phyloP scores from a whole-genome alignment of 305 asterid species.

The Solanum aculeatissimum region DNA sequence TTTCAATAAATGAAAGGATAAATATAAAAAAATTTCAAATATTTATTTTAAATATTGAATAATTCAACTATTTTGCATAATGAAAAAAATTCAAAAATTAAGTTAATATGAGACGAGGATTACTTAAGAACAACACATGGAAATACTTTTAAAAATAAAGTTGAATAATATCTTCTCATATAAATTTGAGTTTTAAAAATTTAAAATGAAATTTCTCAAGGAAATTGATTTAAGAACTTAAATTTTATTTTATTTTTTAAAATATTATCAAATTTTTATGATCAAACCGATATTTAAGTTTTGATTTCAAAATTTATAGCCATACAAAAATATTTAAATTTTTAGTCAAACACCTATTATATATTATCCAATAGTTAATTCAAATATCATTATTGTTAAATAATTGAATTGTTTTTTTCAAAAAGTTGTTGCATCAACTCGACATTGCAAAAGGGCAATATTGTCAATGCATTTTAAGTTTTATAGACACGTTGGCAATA shows the following conservation, averaged over 20 bases:
- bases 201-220: accelerated
- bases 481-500: background rate
- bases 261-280: no score
- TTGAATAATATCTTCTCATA: background rate
- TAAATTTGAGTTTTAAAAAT: no score
- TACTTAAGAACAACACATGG: background rate
- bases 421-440: background rate
- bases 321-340: background rate
- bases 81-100: no score
- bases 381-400: background rate
- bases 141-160: background rate
- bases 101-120: no score
- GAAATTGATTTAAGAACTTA: background rate
- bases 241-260: background rate
- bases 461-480: background rate
- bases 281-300: no score
- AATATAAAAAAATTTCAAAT: no score
- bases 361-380: background rate
- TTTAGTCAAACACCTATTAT: background rate
- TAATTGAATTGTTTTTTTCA: background rate
- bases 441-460: background rate
- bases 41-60: no score
- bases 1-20: no score
- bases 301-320: no score
- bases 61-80: no score